A percentile compares a stretch with the other conserved stretches of the same genome.
Evolutionary conservation across 805 yeast genomes (phyloP).

Genomic region (Jamesozyma hellenica): DNA sequence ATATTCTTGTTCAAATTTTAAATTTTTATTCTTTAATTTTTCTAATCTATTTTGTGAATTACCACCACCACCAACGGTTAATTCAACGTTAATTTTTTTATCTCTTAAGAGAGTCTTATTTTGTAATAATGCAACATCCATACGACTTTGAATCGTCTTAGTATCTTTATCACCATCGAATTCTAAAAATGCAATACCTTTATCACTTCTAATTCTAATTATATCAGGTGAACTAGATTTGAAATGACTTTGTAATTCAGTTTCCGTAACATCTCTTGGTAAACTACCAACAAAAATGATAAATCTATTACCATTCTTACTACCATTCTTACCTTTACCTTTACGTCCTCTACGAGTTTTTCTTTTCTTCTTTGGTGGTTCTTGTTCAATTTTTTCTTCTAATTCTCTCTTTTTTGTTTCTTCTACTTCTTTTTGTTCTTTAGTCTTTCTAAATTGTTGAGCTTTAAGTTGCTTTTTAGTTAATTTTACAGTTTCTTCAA

Average conservation of each 20-base stretch:
- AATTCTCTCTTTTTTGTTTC: constrained; percentile 14
- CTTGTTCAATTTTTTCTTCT: constrained; percentile 23
- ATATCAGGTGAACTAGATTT: constrained; percentile 61
- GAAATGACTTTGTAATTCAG: constrained; percentile 62
- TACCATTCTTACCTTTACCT: constrained; percentile 49
- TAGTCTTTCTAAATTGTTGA: constrained; percentile 26
- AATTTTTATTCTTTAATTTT: constrained; percentile 74
- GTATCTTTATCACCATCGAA: constrained; percentile 41
- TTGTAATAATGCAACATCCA: constrained; percentile 76
- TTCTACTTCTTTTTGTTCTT: constrained; percentile 22
- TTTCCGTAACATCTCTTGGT: constrained; percentile 58
- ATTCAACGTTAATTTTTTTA: constrained; percentile 85
- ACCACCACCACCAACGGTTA: constrained; percentile 98
- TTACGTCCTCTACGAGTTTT: constrained; percentile 55
- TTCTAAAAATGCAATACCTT: constrained; percentile 89
- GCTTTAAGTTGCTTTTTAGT: constrained; percentile 31
- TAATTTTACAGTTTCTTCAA: constrained; percentile 21
- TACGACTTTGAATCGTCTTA: constrained; percentile 58
- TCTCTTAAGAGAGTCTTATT: constrained; percentile 61
- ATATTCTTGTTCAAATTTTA: constrained; percentile 61
- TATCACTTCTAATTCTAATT: constrained; percentile 69
- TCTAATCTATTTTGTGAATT: constrained; percentile 57
- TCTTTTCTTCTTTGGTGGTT: constrained; percentile 41
- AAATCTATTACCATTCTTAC: constrained; percentile 42
- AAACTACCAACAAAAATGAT: constrained; percentile 84